These are phyloP conservation scores for Cichorium intybus DNA, from an alignment of 140 eudicot genomes.

Conservation along the genomic window DNA sequence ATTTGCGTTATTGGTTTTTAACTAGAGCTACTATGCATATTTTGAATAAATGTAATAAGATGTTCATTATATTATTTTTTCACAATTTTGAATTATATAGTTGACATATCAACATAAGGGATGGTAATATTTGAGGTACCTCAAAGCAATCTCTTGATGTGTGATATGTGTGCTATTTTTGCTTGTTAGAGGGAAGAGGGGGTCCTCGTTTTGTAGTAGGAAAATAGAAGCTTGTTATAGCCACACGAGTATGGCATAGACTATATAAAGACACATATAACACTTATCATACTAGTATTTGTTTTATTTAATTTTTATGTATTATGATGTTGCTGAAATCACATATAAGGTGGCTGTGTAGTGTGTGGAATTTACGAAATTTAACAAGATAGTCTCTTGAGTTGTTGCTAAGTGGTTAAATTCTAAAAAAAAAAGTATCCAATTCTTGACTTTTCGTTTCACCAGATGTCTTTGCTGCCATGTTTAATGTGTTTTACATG, in stretches of 20 bases:
- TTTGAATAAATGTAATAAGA: constrained; percentile 16
- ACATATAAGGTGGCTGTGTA: background rate
- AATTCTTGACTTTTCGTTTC: too few relatives aligned
- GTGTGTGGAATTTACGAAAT: too few relatives aligned
- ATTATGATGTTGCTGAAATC: background rate
- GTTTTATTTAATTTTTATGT: background rate
- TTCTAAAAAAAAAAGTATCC: too few relatives aligned
- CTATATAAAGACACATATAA: background rate
- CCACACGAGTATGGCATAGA: constrained; percentile 1
- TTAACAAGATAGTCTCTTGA: too few relatives aligned
- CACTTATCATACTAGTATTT: constrained; percentile 1
- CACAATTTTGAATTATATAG: constrained; percentile 15
- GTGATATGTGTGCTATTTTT: constrained; percentile 16
- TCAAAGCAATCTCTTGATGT: constrained; percentile 3
- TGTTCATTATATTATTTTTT: constrained; percentile 18
- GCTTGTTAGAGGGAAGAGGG: constrained; percentile 9
- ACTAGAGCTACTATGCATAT: too few relatives aligned
- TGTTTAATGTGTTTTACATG: too few relatives aligned
- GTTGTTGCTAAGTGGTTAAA: too few relatives aligned
- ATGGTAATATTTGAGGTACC: background rate
- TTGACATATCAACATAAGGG: constrained; percentile 5
- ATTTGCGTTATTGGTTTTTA: background rate
- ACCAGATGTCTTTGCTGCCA: too few relatives aligned
- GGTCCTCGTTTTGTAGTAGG: constrained; percentile 15
- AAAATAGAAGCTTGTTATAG: constrained; percentile 12